phyloP scores from a whole-genome alignment of 257 asterid genomes.

The Hygrophila difformis region DNA sequence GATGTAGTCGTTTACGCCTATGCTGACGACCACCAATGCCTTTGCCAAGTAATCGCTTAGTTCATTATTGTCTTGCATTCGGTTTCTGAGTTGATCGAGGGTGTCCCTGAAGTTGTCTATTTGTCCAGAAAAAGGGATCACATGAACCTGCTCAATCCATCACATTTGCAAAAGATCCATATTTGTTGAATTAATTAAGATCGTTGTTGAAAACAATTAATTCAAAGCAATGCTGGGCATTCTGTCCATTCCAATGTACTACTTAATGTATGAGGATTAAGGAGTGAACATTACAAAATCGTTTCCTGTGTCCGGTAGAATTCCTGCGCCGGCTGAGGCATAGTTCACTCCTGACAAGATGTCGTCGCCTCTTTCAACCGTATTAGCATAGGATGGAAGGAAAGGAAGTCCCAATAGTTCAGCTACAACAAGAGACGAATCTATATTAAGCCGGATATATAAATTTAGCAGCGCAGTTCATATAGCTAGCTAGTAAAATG shows the following conservation, averaged over 20 bases:
- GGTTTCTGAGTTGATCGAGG: constrained; percentile 2
- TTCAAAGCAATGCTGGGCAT: no score
- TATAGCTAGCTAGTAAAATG: no score
- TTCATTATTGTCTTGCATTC: constrained; percentile 16
- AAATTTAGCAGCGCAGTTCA: no score
- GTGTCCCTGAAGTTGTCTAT: constrained; percentile 15
- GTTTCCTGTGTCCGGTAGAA: constrained; percentile 25
- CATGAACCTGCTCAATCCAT: constrained; percentile 17
- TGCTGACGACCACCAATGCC: constrained; percentile 1
- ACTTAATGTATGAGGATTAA: no score
- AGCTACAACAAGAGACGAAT: constrained; percentile 1
- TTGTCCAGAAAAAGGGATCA: constrained; percentile 12
- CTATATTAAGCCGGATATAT: no score
- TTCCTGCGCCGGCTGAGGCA: constrained; percentile 36
- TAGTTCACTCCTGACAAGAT: constrained; percentile 25
- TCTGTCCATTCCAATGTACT: no score
- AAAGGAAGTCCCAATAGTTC: constrained; percentile 25
- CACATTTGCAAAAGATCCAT: no score
- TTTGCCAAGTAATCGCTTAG: constrained; percentile 14
- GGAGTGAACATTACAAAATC: constrained; percentile 7
- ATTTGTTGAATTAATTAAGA: no score
- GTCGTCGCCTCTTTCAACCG: constrained; percentile 3
- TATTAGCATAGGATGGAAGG: constrained; percentile 18
- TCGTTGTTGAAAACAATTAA: not conserved
- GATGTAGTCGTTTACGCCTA: constrained; percentile 16